These are phyloP conservation scores for Saccharomycopsis selenospora DNA, from an alignment of 805 yeast genomes.

Conservation along the genomic window DNA sequence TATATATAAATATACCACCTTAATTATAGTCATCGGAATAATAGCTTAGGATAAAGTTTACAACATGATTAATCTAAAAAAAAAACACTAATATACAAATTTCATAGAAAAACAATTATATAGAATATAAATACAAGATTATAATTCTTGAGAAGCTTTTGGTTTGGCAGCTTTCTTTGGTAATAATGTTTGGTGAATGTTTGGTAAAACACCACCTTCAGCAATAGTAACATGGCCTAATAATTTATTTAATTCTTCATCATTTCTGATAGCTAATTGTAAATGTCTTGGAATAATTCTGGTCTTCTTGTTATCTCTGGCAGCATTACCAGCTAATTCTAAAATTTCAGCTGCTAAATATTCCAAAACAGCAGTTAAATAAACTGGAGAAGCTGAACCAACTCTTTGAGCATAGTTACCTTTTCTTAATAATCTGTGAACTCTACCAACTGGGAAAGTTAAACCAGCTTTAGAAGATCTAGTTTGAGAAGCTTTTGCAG, in stretches of 20 bases:
- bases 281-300: constrained; percentile 98
- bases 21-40: too few relatives aligned
- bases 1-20: too few relatives aligned
- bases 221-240: constrained; percentile 92
- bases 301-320: constrained; percentile 98
- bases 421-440: constrained; percentile 91
- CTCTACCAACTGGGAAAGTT: constrained; percentile 99
- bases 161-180: constrained; percentile 66
- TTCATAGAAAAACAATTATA: too few relatives aligned
- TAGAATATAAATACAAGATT: constrained; percentile 22
- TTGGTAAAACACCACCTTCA: constrained; percentile 99
- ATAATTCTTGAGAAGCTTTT: constrained; percentile 63
- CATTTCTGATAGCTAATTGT: constrained; percentile 97
- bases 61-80: too few relatives aligned
- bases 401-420: constrained; percentile 98
- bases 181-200: constrained; percentile 88
- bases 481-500: constrained; percentile 93
- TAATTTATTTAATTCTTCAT: constrained; percentile 95
- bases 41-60: too few relatives aligned
- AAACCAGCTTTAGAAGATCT: constrained; percentile 98
- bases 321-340: constrained; percentile 98
- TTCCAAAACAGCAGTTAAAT: constrained; percentile 93
- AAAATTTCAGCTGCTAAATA: constrained; percentile 96
- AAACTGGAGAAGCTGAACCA: constrained; percentile 99
- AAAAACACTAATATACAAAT: too few relatives aligned